phyloP scores from a whole-genome alignment of 768 basidiomycete genomes.

The Lactarius pseudohatsudake region DNA sequence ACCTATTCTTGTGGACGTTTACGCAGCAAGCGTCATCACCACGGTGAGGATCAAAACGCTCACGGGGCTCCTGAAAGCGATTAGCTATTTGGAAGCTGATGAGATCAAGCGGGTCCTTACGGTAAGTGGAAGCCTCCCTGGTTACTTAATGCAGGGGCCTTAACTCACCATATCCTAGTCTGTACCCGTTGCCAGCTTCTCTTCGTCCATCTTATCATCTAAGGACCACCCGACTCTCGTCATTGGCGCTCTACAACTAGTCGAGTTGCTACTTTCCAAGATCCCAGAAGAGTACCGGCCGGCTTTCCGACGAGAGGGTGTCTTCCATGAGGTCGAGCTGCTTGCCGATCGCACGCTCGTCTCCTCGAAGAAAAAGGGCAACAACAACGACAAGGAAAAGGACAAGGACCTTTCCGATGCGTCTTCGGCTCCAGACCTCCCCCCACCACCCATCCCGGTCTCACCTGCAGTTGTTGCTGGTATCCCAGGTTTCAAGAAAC shows the following conservation, averaged over 20 bases:
- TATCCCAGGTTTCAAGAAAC: constrained; percentile 66
- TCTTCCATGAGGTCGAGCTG: constrained; percentile 89
- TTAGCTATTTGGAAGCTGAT: constrained; percentile 81
- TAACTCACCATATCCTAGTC: constrained; percentile 47
- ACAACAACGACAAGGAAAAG: constrained; percentile 46
- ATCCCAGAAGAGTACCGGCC: constrained; percentile 82
- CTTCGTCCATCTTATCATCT: constrained; percentile 90
- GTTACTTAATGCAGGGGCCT: constrained; percentile 22
- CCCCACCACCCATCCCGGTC: constrained; percentile 35
- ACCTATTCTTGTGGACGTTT: constrained; percentile 96
- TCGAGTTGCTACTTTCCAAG: constrained; percentile 86
- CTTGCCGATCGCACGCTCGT: constrained; percentile 65
- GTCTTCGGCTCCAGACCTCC: constrained; percentile 44
- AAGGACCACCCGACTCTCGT: constrained; percentile 87
- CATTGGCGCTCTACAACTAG: constrained; percentile 86
- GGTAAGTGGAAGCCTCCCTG: constrained; percentile 46
- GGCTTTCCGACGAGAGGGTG: constrained; percentile 91
- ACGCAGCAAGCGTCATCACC: constrained; percentile 92
- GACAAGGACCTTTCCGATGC: constrained; percentile 41
- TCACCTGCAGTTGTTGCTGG: constrained; percentile 44
- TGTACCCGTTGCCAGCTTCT: constrained; percentile 94
- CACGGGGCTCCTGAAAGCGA: constrained; percentile 84
- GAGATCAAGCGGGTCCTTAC: constrained; percentile 74
- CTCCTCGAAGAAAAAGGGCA: constrained; percentile 52
- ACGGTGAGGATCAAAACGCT: constrained; percentile 88